A percentile compares a stretch with the other conserved stretches of the same genome.
phyloP scores from a whole-genome alignment of 2,329 filamentous ascomycete species.

The Hypocrella siamensis region DNA sequence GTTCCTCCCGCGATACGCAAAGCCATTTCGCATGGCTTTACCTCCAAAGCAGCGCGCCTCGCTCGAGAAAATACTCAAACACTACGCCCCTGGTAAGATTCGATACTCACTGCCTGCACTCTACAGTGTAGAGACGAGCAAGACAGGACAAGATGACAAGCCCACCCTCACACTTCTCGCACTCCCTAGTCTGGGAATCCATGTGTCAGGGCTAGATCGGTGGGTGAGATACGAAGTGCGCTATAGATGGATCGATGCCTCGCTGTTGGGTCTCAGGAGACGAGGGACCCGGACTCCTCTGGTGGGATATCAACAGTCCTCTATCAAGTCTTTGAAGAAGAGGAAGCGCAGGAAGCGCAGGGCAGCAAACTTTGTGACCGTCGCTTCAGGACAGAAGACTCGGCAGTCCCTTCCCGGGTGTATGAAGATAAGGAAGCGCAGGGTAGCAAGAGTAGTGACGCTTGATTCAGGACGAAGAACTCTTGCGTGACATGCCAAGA shows the following conservation, averaged over 20 bases:
- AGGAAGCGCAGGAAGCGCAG: no score
- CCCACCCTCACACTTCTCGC: slow-evolving; percentile 28
- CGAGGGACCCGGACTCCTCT: slow-evolving; percentile 1
- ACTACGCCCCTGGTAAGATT: slow-evolving; percentile 37
- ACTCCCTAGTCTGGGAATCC: slow-evolving; percentile 34
- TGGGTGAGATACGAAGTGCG: slow-evolving; percentile 34
- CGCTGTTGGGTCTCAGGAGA: slow-evolving; percentile 15
- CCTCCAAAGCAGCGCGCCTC: slow-evolving; percentile 11
- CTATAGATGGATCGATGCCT: slow-evolving; percentile 32
- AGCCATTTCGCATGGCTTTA: slow-evolving; percentile 31
- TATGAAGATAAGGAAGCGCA: no score
- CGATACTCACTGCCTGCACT: slow-evolving; percentile 39
- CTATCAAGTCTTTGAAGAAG: no score
- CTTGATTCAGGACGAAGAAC: no score
- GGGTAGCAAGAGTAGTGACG: no score
- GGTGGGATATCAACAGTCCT: background rate
- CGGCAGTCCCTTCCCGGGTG: no score
- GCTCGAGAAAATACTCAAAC: slow-evolving; percentile 27
- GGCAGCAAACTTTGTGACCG: no score
- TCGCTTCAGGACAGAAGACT: no score
- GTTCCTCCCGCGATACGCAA: slow-evolving; percentile 25
- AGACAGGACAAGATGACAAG: slow-evolving; percentile 2
- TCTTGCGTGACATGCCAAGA: no score
- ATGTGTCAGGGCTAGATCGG: slow-evolving; percentile 27
- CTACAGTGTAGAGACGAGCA: slow-evolving; percentile 24